phyloP scores from a whole-genome alignment of 257 asterid genomes.

The Eucommia ulmoides region DNA sequence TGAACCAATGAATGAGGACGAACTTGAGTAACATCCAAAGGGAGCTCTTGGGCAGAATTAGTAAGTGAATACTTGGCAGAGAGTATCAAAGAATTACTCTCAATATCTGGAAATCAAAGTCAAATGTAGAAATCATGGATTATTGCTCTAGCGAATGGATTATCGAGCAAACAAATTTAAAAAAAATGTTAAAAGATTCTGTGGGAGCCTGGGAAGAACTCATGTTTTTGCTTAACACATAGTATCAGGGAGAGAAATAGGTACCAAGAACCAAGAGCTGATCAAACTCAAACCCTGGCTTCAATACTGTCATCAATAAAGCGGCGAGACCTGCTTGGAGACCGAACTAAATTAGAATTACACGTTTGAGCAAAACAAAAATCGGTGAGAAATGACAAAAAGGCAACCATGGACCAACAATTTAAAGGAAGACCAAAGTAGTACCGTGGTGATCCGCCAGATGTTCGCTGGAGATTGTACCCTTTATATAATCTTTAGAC shows the following conservation, averaged over 20 bases:
- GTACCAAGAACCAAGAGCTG: constrained; percentile 87
- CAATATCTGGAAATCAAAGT: constrained; percentile 74
- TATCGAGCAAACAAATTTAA: too few species aligned
- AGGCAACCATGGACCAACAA: not conserved
- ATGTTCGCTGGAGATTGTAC: constrained; percentile 70
- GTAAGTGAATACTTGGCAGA: constrained; percentile 77
- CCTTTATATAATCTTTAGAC: constrained; percentile 47
- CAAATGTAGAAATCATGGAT: too few species aligned
- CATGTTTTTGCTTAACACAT: too few species aligned
- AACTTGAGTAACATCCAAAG: constrained; percentile 61
- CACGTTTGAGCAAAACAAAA: constrained; percentile 2
- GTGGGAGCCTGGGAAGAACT: too few species aligned
- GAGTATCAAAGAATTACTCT: constrained; percentile 63
- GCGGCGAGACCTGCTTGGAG: constrained; percentile 57
- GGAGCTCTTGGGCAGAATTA: constrained; percentile 53
- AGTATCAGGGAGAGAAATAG: too few species aligned
- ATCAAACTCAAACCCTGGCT: constrained; percentile 79
- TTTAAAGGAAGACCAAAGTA: not conserved
- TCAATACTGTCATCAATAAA: constrained; percentile 46
- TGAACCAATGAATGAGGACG: constrained; percentile 60
- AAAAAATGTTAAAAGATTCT: too few species aligned
- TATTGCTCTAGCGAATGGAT: too few species aligned
- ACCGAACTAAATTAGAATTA: constrained; percentile 14
- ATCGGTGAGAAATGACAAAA: not conserved
- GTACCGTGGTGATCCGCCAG: constrained; percentile 84